These are phyloP conservation scores for Pinus taeda DNA, from an alignment of 75 land plant genomes.

Conservation along the genomic window DNA sequence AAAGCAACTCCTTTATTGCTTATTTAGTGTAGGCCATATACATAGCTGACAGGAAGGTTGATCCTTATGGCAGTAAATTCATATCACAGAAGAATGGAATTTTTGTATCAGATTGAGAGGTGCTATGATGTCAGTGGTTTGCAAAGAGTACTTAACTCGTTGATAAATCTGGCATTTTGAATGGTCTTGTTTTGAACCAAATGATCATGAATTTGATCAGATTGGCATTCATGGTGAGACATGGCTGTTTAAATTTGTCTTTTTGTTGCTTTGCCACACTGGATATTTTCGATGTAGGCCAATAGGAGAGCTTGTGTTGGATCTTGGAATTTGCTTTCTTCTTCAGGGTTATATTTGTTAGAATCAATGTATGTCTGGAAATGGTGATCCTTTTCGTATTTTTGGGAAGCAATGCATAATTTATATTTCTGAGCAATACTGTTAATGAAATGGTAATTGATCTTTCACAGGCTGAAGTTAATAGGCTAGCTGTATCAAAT, in stretches of 20 bases:
- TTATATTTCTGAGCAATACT: background rate
- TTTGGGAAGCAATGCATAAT: background rate
- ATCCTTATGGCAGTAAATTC: background rate
- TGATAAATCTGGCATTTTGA: background rate
- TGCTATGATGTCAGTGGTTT: background rate
- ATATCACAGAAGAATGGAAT: background rate
- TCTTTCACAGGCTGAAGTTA: slow-evolving; percentile 63
- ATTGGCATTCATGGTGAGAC: background rate
- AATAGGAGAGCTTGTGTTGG: background rate
- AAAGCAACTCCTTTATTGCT: no score
- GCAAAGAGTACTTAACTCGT: background rate
- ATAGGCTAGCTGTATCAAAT: slow-evolving; percentile 40
- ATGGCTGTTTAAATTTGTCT: background rate
- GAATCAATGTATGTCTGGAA: background rate
- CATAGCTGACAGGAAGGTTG: background rate
- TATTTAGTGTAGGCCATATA: no score
- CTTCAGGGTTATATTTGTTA: background rate
- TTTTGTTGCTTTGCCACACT: background rate
- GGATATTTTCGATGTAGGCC: no score
- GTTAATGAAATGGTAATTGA: background rate
- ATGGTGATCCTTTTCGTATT: background rate
- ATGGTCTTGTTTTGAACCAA: background rate
- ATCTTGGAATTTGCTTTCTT: background rate
- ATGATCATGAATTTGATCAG: background rate
- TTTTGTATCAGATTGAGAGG: background rate